These are phyloP conservation scores for Calonectria crousiana DNA, from an alignment of 2,329 filamentous ascomycete genomes.

Conservation along the genomic window DNA sequence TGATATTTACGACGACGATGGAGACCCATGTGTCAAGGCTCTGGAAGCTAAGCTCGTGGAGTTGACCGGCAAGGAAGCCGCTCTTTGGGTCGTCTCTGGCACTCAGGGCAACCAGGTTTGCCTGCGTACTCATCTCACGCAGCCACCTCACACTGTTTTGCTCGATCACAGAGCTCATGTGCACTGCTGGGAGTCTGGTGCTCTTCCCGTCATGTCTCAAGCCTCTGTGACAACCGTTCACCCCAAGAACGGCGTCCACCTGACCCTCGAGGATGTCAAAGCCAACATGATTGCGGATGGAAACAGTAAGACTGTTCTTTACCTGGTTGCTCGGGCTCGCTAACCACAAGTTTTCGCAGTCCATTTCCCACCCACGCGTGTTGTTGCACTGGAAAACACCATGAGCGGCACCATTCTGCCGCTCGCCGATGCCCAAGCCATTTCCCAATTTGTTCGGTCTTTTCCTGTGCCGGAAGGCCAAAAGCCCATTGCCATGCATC, in stretches of 20 bases:
- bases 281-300: conserved; percentile 42
- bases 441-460: conserved; percentile 74
- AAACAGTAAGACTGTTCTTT: conserved; percentile 35
- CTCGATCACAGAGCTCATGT: conserved; percentile 80
- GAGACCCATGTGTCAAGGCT: conserved; percentile 43
- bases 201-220: conserved; percentile 75
- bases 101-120: conserved; percentile 46
- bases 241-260: conserved; percentile 76
- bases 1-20: conserved; percentile 44
- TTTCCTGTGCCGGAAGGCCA: conserved; percentile 43
- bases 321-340: conserved; percentile 44
- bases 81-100: conserved; percentile 43
- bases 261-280: conserved; percentile 81
- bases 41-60: conserved; percentile 37
- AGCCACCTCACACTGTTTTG: conserved; percentile 44
- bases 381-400: conserved; percentile 87
- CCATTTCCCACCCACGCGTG: conserved; percentile 81
- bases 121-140: conserved; percentile 43
- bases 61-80: conserved; percentile 44
- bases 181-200: conserved; percentile 71
- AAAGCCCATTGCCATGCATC: conserved; percentile 74
- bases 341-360: conserved; percentile 65
- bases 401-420: conserved; percentile 82
- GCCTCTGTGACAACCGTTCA: conserved; percentile 75
- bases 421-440: conserved; percentile 73